Evolutionary conservation across 2,329 filamentous ascomycete genomes (phyloP), one percentile per base, ranked within the genome.

Genomic region (Didymosphaeria variabile): DNA sequence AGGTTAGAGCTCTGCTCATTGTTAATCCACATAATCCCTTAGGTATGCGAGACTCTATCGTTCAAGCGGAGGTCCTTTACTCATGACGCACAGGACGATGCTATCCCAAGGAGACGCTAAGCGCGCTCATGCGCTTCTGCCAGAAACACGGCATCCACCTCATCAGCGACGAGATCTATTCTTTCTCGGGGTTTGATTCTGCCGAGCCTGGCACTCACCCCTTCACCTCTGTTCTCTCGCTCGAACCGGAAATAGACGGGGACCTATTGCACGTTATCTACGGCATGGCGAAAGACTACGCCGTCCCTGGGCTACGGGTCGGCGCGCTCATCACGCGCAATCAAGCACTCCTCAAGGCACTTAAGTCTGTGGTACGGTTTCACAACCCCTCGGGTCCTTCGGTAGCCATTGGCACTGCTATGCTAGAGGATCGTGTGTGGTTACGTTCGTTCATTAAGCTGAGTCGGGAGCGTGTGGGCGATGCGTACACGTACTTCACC

Each of bases 1-100:
- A 62, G 0, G 68, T 83, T 38, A 72, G 73, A 23, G 81, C 78
- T 2, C 52, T 85, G 12, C 60, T 84, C 55, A 67, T 84, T 45
- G 79, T 77, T 38, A 79, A 82, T 57, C 78, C 79, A 13, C 78
- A 82, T 62, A 82, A 82, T 62, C 80, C 81, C 17, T 65, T 80
- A 15, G 69, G 71, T 67, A 44, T 12, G 32, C 13, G 17, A 12
- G 17, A 12, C 12, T 32, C 15, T 26, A 64, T 19, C 68, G 68
- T 29, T 19, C 7, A 31, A 17, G 56, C 67, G 2, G 74, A 21
- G 8, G 73, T 34, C 26, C 12, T 3, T 23, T 13, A 40, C 21
- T 49, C 15, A 49, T 23, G 23, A 19, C 21, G 7, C 29, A 5
- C n/a, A 53, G 50, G 50, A 9, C 47, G 56, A 50, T 53, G 49